These are phyloP conservation scores for Somion occarium DNA, from an alignment of 1,284 basidiomycete genomes.

Conservation along the genomic window DNA sequence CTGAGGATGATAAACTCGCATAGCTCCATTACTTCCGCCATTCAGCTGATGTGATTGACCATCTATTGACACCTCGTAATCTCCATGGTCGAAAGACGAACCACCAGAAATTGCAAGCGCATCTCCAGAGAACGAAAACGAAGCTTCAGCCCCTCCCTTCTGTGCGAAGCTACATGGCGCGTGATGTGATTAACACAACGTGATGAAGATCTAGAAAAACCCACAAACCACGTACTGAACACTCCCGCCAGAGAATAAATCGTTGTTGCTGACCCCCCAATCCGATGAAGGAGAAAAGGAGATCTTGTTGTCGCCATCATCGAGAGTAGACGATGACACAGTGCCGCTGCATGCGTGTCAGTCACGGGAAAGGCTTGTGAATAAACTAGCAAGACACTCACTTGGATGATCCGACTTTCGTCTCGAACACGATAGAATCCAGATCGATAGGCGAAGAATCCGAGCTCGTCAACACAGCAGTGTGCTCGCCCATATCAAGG, in stretches of 20 bases:
- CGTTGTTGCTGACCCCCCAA: constrained; percentile 29
- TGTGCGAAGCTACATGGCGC: constrained; percentile 34
- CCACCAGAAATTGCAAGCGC: constrained; percentile 49
- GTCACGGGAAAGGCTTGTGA: neutral
- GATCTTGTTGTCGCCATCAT: constrained; percentile 37
- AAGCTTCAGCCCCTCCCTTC: constrained; percentile 34
- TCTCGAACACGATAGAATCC: constrained; percentile 41
- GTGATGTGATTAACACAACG: neutral
- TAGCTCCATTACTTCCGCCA: constrained; percentile 30
- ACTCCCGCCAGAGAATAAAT: constrained; percentile 32
- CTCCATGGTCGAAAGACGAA: constrained; percentile 42
- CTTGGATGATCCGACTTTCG: constrained; percentile 33
- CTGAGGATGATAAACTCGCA: constrained; percentile 32
- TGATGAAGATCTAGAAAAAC: neutral
- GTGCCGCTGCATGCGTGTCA: constrained; percentile 21
- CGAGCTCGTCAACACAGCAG: constrained; percentile 39
- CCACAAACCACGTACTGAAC: constrained; percentile 32
- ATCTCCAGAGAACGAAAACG: constrained; percentile 42
- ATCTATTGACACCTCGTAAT: constrained; percentile 42
- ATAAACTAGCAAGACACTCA: constrained; percentile 15
- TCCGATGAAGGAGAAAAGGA: constrained; percentile 34
- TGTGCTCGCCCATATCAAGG: constrained; percentile 41
- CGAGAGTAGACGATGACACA: constrained; percentile 28
- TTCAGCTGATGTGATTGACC: constrained; percentile 30
- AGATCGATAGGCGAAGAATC: constrained; percentile 43